Evolutionary conservation across 495 filamentous ascomycete species (phyloP).

Genomic region (Penicillium pancosmium): DNA sequence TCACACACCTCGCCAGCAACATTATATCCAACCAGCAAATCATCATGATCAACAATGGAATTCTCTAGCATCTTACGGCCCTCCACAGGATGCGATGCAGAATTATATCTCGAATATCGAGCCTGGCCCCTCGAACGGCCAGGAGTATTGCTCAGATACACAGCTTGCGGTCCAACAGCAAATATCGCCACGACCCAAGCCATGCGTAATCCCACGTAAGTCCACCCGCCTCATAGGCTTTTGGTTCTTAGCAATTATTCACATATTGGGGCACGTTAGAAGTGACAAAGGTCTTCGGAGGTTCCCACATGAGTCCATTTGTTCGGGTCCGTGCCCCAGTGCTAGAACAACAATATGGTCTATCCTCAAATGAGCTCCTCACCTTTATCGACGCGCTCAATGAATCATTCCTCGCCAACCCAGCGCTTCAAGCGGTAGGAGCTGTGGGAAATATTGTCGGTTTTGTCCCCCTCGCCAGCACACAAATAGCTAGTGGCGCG

Average conservation of each 20-base stretch:
- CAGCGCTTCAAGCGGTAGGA: constrained; percentile 21
- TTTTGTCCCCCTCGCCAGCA: constrained; percentile 17
- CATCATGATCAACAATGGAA: neutral
- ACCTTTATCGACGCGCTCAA: constrained; percentile 31
- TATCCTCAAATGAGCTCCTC: constrained; percentile 18
- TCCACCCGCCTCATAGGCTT: too few species aligned
- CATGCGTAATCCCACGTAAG: constrained; percentile 19
- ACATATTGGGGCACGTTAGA: constrained; percentile 7
- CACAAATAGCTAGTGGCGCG: constrained; percentile 20
- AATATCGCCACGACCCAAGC: neutral
- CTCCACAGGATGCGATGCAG: constrained; percentile 1
- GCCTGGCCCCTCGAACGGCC: neutral
- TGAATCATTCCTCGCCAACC: constrained; percentile 29
- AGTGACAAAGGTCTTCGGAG: constrained; percentile 23
- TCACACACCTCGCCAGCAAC: neutral
- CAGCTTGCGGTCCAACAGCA: neutral
- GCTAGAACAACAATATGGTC: constrained; percentile 7
- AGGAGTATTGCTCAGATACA: neutral
- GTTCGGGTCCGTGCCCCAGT: constrained; percentile 20
- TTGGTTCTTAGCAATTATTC: neutral
- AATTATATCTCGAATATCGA: neutral
- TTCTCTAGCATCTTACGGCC: neutral
- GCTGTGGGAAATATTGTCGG: constrained; percentile 12
- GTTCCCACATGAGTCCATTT: constrained; percentile 28
- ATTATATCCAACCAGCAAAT: neutral